phyloP scores from a whole-genome alignment of 2,329 filamentous ascomycete genomes.

The Chaetomium olivaceum region DNA sequence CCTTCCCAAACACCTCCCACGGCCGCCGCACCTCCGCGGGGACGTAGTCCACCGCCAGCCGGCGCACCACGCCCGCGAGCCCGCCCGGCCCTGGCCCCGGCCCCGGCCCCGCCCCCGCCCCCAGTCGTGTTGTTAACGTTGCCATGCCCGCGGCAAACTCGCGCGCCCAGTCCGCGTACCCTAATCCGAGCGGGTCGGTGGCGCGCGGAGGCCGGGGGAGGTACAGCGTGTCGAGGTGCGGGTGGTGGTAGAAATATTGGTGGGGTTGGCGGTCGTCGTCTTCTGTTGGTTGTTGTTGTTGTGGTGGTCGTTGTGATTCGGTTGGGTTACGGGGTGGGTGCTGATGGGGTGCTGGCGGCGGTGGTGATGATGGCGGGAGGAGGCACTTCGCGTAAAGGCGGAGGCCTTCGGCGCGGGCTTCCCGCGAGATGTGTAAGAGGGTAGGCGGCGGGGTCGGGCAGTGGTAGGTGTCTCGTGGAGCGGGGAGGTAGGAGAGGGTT shows the following conservation, averaged over 20 bases:
- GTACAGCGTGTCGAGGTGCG: conserved; percentile 40
- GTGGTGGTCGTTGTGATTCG: conserved; percentile 21
- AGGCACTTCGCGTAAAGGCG: conserved; percentile 42
- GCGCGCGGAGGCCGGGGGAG: conserved; percentile 35
- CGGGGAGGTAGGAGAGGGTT: conserved; percentile 43
- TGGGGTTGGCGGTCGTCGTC: background rate
- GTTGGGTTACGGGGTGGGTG: background rate
- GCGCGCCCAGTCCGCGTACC: conserved; percentile 45
- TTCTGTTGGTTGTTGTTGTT: conserved; percentile 31
- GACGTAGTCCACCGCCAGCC: conserved; percentile 50
- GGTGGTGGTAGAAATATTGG: conserved; percentile 41
- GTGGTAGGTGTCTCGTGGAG: conserved; percentile 36
- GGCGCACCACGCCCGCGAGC: conserved; percentile 39
- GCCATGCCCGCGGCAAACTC: conserved; percentile 44
- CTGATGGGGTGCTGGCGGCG: background rate
- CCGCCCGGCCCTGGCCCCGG: too few relatives aligned
- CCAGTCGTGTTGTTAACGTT: conserved; percentile 31
- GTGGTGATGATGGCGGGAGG: conserved; percentile 37
- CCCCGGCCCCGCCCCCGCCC: too few relatives aligned
- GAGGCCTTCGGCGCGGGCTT: conserved; percentile 46
- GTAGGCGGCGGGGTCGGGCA: conserved; percentile 38
- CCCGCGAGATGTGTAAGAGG: conserved; percentile 45
- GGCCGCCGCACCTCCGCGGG: conserved; percentile 46
- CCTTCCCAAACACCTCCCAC: conserved; percentile 55
- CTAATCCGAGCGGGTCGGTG: conserved; percentile 38